A percentile compares a stretch with the other conserved stretches of the same genome.
These are phyloP conservation scores for Rhizophora mangle DNA, from an alignment of 345 rosid species.

Conservation along the genomic window DNA sequence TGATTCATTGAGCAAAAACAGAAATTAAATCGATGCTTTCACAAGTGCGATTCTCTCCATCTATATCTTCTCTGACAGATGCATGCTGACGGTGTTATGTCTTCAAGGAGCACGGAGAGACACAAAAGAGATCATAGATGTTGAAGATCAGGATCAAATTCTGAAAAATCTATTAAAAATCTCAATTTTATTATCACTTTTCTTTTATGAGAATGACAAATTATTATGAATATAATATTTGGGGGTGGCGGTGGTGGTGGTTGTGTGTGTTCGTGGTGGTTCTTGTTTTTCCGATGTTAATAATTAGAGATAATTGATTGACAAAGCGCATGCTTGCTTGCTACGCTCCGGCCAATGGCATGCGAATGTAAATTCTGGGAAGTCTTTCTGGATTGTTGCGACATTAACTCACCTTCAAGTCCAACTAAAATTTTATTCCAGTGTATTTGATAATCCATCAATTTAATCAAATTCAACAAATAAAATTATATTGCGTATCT, in stretches of 20 bases:
- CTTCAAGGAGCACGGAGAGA: too few species aligned
- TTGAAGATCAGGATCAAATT: conserved; percentile 12
- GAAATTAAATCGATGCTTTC: not conserved
- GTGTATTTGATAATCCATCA: too few species aligned
- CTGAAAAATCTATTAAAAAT: conserved; percentile 21
- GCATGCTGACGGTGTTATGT: not conserved
- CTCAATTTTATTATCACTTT: not conserved
- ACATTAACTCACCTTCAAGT: not conserved
- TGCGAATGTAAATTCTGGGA: conserved; percentile 26
- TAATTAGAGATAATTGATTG: not conserved
- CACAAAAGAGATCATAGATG: not conserved
- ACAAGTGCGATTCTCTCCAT: conserved; percentile 21
- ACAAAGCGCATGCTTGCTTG: not conserved
- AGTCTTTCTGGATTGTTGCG: not conserved
- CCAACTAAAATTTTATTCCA: too few species aligned
- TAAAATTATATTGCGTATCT: too few species aligned
- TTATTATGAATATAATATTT: conserved; percentile 4
- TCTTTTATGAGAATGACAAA: conserved; percentile 22
- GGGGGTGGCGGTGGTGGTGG: conserved; percentile 18
- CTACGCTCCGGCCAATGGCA: conserved; percentile 17
- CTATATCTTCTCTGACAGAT: not conserved
- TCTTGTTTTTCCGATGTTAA: not conserved
- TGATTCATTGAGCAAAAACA: conserved; percentile 16
- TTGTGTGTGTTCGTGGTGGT: conserved; percentile 5
- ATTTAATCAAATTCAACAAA: too few species aligned